Evolutionary conservation across 768 basidiomycete species (phyloP), one percentile per base, ranked within the genome.

Genomic region (Suillus paluster): DNA sequence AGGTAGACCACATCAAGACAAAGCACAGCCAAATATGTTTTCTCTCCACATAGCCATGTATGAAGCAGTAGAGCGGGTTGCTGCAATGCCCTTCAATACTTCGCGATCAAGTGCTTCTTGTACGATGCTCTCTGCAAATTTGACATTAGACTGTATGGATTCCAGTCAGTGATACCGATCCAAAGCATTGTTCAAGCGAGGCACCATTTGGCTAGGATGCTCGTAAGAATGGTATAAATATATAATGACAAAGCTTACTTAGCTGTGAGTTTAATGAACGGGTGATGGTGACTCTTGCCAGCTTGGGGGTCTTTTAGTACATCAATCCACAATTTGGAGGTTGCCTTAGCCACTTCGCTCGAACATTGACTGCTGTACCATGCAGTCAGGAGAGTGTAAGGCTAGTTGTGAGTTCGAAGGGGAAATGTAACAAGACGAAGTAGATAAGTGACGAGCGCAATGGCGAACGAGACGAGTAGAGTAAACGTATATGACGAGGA

Each of bases 81-180:
- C 53, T 15, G 58, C 45, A 48, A 63, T 58, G 3, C 67, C 56
- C 23, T 50, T 61, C 38, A 66, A 68, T 8, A 62, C 39, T 48
- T 73, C 72, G 25, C 72, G 70, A 30, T 71, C 72, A 15, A 70
- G 57, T n/a, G 72, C 71, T 58, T 73, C 72, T 56, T 63, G 68
- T 12, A 73, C 21, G 1, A 65, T 67, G 41, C 64, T 71, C 53
- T 55, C 64, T 41, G 72, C 50, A 25, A 70, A 73, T 23, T 61
- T 25, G 17, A 25, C 66, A 38, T 73, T 73, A 33, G 71, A 42
- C 57, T 64, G 59, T 25, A 73, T 59, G 36, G 73, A 73, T 38
- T 70, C 68, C 11, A 67, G 70, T 70, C 72, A 73, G 42, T 73
- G 72, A 52, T 68, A 73, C 19, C 67, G 67, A 50, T 67, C 63